These are phyloP conservation scores for Xylaria scruposa DNA, from an alignment of 495 filamentous ascomycete genomes.

Conservation along the genomic window DNA sequence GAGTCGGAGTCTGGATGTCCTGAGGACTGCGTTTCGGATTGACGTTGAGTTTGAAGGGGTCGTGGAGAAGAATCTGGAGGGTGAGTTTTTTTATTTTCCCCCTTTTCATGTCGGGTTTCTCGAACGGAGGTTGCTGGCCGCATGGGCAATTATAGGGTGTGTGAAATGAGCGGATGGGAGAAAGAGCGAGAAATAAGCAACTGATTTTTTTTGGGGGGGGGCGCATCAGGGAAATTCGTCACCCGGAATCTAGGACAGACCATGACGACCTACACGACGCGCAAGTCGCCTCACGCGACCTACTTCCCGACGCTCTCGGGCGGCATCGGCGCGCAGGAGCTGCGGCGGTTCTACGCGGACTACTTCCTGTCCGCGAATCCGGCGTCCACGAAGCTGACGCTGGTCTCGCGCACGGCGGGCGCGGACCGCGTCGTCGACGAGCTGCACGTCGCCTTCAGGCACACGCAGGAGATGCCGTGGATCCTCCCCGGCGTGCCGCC, in stretches of 20 bases:
- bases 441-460: slow-evolving; percentile 61
- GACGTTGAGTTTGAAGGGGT: slow-evolving; percentile 65
- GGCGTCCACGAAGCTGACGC: slow-evolving; percentile 63
- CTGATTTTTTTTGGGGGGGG: not conserved
- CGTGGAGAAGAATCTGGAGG: slow-evolving; percentile 66
- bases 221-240: slow-evolving; percentile 55
- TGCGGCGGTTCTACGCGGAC: slow-evolving; percentile 71
- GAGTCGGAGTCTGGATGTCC: slow-evolving; percentile 52
- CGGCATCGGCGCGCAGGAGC: slow-evolving; percentile 66
- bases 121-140: not conserved
- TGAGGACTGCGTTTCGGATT: slow-evolving; percentile 62
- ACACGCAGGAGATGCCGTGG: slow-evolving; percentile 73
- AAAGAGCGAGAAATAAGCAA: not conserved
- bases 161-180: not conserved
- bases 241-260: slow-evolving; percentile 51
- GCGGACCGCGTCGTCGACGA: slow-evolving; percentile 54
- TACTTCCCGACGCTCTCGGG: slow-evolving; percentile 60
- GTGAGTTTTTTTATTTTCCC: slow-evolving; percentile 42
- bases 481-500: slow-evolving; percentile 73
- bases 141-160: not conserved
- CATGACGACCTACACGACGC: slow-evolving; percentile 59
- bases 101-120: not conserved
- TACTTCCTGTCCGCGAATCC: slow-evolving; percentile 70
- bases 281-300: slow-evolving; percentile 61
- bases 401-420: slow-evolving; percentile 68